A percentile compares a stretch with the other conserved stretches of the same genome.
Evolutionary conservation across 1,139 yeast genomes (phyloP).

Genomic region (Suhomyces bolitotheri): DNA sequence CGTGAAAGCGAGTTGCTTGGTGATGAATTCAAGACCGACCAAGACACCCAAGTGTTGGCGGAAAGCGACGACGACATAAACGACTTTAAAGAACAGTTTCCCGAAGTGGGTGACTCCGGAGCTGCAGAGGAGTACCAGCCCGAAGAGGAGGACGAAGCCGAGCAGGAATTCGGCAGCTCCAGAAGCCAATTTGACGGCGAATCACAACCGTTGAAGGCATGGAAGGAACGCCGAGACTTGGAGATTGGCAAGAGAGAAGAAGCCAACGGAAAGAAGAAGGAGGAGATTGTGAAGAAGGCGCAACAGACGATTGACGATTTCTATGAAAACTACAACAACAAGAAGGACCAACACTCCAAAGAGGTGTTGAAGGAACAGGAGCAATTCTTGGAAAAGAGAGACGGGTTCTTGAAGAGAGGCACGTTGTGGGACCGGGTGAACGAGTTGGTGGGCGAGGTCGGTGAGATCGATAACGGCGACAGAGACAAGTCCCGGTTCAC

Average conservation of each 20-base stretch:
- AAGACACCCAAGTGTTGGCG: constrained; percentile 55
- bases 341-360: constrained; percentile 71
- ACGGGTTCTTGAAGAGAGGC: constrained; percentile 69
- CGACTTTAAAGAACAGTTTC: constrained; percentile 67
- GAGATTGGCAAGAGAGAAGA: constrained; percentile 85
- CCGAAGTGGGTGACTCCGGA: constrained; percentile 46
- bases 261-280: constrained; percentile 63
- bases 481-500: constrained; percentile 30
- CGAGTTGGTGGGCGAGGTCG: constrained; percentile 47
- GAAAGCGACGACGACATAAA: constrained; percentile 61
- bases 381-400: constrained; percentile 73
- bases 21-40: constrained; percentile 73
- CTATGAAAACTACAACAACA: constrained; percentile 87
- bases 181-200: constrained; percentile 36
- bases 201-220: constrained; percentile 63
- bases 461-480: constrained; percentile 28
- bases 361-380: constrained; percentile 69
- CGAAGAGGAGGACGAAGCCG: constrained; percentile 31
- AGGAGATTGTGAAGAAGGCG: constrained; percentile 76
- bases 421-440: constrained; percentile 88
- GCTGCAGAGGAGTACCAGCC: constrained; percentile 12
- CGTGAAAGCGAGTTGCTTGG: constrained; percentile 87
- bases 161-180: constrained; percentile 27
- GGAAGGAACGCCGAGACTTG: constrained; percentile 82
- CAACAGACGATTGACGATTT: constrained; percentile 86